Base-by-base conservation (phyloP, 2,329 filamentous ascomycete genomes). In the Trichoderma guizhouense region DNA sequence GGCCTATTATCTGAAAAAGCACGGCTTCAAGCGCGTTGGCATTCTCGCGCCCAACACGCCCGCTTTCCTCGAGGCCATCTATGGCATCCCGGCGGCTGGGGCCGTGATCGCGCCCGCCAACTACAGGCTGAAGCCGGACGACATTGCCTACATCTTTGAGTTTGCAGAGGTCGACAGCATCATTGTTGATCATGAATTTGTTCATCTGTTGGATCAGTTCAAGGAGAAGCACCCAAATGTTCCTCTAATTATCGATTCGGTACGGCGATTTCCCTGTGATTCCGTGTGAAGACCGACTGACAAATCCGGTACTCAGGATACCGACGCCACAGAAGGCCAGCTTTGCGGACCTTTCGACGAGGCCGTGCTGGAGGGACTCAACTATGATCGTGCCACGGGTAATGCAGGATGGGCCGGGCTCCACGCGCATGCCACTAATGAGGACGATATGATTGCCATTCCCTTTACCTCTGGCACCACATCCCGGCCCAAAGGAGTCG, bases 381-480 rank as follows among this genome's bases (percentile, higher is more conserved):
- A 86, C 51, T 87, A 92, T 79, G 96, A 98, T 79, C 79, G 79
- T 2, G 83, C 87, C n/a, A 87, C 84, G 7, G 93, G 92, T 3
- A 80, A 78, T 32, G 87, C 88, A 63, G 94, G 93, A 26, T 99
- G 96, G 95, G 86, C 86, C 15, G 93, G 89, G 0, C 86, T 98
- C 28, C 87, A 93, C 73, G 86, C 89, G 2, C 91, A 94, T 75
- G 88, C 88, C 3, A 83, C 86, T 1, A 87, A 94, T 76, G 96
- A 99, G 80, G 92, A 97, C 75, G 90, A 90, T 73, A 87, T 93
- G 76, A 87, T 98, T 73, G 94, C 95, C 3, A 89, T 99, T 70
- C 93, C 95, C 1, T 98, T 98, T 80, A 99, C 96, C 0, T 96
- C 92, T 32, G 95, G 95, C 5, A 98, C 96, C 1, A 98, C 96